Evolutionary conservation across 129 eudicot species (phyloP), one percentile per base, ranked within the genome.

Genomic region (Lonicera japonica): DNA sequence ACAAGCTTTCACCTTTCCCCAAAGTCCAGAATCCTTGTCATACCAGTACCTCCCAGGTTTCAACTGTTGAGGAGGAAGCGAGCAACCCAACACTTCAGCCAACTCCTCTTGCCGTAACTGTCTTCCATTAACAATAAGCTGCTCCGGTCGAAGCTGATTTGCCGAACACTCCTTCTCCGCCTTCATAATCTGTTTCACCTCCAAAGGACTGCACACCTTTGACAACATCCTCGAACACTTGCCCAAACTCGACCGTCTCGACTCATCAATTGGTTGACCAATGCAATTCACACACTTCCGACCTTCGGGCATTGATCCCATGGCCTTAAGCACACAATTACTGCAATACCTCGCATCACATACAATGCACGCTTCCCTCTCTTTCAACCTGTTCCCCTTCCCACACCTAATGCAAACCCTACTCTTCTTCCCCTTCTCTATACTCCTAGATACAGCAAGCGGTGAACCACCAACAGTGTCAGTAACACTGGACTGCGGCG

Each of bases 221-320:
- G 18, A 11, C 41, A 57, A 57, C 40, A 57, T 25, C 41, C 41
- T 24, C 7, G 61, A 57, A 8, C 19, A 15, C 10, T 57, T 57
- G 18, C 61, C 61, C 61, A 57, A 25, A 5, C 12, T 57, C 18
- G 40, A 6, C 20, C 61, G n/a, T 38, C 21, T 57, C 11, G 19
- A 24, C 61, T 57, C 61, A 25, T 73, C 79, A 11, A 78, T 69
- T 5, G 79, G 66, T 15, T 18, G 9, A 24, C 83, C 79, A 24
- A 78, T 70, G 53, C 83, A 78, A 16, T 56, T 47, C 34, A 73
- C 83, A 38, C 83, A 78, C 68, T 78, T 78, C 15, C 78, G 54
- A 14, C 83, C 83, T 74, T 78, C 79, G 0, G 83, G 83, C 83
- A 73, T 78, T 18, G 83, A 73, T 25, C 83, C 83, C 83, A 78